Evolutionary conservation across 2,329 filamentous ascomycete genomes (phyloP).

Genomic region (Drechslerella coelobrocha): DNA sequence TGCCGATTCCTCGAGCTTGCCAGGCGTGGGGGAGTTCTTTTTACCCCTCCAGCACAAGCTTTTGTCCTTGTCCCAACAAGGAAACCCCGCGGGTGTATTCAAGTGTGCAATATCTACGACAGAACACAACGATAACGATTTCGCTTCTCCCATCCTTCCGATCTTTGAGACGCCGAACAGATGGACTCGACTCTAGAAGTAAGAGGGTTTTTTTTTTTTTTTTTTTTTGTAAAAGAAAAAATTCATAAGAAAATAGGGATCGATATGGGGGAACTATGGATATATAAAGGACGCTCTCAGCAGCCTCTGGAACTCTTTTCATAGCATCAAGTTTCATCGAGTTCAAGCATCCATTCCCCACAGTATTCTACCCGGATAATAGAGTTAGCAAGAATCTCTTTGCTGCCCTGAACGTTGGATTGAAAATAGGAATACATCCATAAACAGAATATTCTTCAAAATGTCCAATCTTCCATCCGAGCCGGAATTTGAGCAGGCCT

Average conservation of each 20-base stretch:
- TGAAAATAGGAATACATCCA: constrained; percentile 2
- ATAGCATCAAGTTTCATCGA: constrained; percentile 28
- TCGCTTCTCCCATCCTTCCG: constrained; percentile 42
- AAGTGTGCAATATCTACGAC: constrained; percentile 11
- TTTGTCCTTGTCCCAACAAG: constrained; percentile 41
- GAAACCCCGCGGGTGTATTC: constrained; percentile 48
- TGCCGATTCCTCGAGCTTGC: too few species aligned
- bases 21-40: constrained; percentile 17
- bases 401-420: not conserved
- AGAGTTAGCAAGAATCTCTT: constrained; percentile 3
- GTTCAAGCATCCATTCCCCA: too few species aligned
- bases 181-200: too few species aligned
- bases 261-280: constrained; percentile 1
- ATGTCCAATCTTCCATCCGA: constrained; percentile 87
- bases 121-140: constrained; percentile 12
- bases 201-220: not conserved
- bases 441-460: constrained; percentile 54
- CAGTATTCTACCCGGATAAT: too few species aligned
- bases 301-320: constrained; percentile 33
- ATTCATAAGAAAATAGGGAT: not conserved
- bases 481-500: constrained; percentile 98
- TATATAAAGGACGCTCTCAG: constrained; percentile 43
- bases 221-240: not conserved
- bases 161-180: constrained; percentile 45
- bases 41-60: constrained; percentile 43